Conservation (phyloP, 192 early-diverging fungal species). For the Neocallimastix lanati region DNA sequence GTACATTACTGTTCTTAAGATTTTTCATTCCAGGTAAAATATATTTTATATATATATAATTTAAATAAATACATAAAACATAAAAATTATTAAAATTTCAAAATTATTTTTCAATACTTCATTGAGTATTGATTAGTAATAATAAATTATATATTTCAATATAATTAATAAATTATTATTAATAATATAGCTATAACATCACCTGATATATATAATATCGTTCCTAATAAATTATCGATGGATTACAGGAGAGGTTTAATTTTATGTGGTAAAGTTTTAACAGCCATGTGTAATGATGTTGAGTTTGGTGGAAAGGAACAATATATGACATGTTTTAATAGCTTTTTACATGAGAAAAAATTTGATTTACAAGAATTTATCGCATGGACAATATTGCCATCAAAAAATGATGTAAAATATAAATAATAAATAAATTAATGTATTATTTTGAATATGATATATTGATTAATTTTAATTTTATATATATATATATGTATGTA, state of each 20-base stretch:
- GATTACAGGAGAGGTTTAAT: conserved; percentile 20
- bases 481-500: no score
- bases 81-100: no score
- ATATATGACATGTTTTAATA: conserved; percentile 27
- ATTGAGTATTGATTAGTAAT: no score
- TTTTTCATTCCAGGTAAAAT: background rate
- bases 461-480: no score
- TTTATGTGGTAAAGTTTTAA: conserved; percentile 34
- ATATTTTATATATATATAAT: no score
- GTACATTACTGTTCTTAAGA: background rate
- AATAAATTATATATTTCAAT: no score
- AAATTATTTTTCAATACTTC: no score
- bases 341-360: conserved; percentile 17
- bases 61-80: no score
- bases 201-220: background rate
- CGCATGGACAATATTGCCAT: background rate
- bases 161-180: no score
- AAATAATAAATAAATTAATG: no score
- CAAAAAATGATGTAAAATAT: background rate
- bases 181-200: background rate
- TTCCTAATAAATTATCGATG: background rate
- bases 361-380: background rate
- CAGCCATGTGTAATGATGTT: conserved; percentile 36
- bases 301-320: conserved; percentile 40
- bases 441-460: no score